A percentile compares a stretch with the other conserved stretches of the same genome.
Evolutionary conservation across 129 eudicot genomes (phyloP).

Genomic region (Saussurea involucrata): DNA sequence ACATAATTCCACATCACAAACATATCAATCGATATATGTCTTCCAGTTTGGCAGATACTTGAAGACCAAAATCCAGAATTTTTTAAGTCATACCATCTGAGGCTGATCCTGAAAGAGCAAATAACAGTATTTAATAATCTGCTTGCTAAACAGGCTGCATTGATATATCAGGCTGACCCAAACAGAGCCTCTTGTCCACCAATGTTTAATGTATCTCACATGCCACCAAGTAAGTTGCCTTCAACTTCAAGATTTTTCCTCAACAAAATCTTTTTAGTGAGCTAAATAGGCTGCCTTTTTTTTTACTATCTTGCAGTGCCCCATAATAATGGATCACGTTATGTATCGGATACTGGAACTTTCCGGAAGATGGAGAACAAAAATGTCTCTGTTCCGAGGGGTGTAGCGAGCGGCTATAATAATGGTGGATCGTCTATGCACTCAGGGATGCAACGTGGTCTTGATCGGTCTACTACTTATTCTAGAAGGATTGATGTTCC

Average conservation of each 20-base stretch:
- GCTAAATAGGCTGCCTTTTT: neutral
- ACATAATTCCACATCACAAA: neutral
- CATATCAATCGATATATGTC: neutral
- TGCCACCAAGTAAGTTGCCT: constrained; percentile 41
- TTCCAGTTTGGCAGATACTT: constrained; percentile 67
- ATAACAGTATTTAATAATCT: constrained; percentile 50
- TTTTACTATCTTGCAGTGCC: constrained; percentile 27
- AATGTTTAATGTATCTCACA: constrained; percentile 39
- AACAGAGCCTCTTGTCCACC: constrained; percentile 27
- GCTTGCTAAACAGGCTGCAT: constrained; percentile 46
- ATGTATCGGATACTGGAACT: constrained; percentile 29
- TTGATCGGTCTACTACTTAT: constrained; percentile 29
- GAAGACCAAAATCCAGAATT: constrained; percentile 73
- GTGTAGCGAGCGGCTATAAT: constrained; percentile 25
- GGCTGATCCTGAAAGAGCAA: constrained; percentile 52
- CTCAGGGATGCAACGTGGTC: constrained; percentile 29
- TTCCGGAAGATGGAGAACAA: constrained; percentile 26
- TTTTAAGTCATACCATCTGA: constrained; percentile 55
- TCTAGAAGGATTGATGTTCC: constrained; percentile 33
- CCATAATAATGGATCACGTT: constrained; percentile 29
- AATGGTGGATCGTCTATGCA: constrained; percentile 34
- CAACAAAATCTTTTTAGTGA: too few relatives aligned
- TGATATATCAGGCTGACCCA: constrained; percentile 35
- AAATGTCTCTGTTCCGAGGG: constrained; percentile 22
- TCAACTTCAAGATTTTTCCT: neutral